A percentile compares a stretch with the other conserved stretches of the same genome.
phyloP scores from a whole-genome alignment of 176 grass and related monocot species.

The Canna indica region DNA sequence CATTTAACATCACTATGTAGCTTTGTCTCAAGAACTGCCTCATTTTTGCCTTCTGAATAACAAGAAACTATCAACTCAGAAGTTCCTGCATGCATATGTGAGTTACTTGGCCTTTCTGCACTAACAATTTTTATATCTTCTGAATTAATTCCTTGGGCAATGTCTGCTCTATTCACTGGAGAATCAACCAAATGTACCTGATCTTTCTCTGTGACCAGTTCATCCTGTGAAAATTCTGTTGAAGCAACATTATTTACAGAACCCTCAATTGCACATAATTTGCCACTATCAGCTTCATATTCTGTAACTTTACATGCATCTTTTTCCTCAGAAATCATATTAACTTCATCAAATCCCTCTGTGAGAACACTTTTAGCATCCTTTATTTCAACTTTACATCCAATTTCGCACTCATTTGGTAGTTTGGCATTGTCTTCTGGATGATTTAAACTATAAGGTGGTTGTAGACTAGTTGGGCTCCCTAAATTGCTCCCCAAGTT shows the following conservation, averaged over 20 bases:
- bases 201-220: constrained; percentile 24
- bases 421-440: constrained; percentile 13
- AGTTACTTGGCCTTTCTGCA: constrained; percentile 20
- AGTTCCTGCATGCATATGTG: constrained; percentile 4
- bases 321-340: constrained; percentile 23
- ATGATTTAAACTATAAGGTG: constrained; percentile 19
- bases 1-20: constrained; percentile 34
- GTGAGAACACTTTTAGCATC: constrained; percentile 16
- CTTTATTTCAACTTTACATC: constrained; percentile 25
- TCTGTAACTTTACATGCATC: constrained; percentile 20
- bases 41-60: constrained; percentile 2
- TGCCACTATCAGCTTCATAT: constrained; percentile 25
- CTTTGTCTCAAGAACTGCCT: constrained; percentile 11
- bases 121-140: not conserved
- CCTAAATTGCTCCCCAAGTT: constrained; percentile 16
- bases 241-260: constrained; percentile 18
- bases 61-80: constrained; percentile 4
- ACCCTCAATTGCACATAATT: constrained; percentile 23
- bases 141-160: constrained; percentile 22
- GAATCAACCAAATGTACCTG: constrained; percentile 18
- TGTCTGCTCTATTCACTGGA: constrained; percentile 14
- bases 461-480: constrained; percentile 13
- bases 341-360: constrained; percentile 29
- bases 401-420: constrained; percentile 23
- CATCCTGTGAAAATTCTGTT: constrained; percentile 29